Conservation (phyloP, 257 asterid genomes). For the Petunia secreta region DNA sequence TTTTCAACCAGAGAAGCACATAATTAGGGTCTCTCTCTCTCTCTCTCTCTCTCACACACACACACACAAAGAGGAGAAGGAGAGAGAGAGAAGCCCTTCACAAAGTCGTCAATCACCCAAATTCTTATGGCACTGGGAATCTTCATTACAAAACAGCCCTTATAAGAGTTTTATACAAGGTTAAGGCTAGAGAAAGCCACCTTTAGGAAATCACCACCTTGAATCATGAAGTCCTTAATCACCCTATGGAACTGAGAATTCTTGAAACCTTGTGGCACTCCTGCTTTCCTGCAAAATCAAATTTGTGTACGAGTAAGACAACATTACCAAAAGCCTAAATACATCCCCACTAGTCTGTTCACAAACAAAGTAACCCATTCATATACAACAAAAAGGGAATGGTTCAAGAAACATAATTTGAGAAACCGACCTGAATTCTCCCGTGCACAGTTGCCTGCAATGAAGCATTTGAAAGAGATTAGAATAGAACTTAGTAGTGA, state of each 20-base stretch:
- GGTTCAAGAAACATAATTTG: slow-evolving; percentile 1
- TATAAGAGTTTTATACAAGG: neutral
- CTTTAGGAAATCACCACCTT: slow-evolving; percentile 97
- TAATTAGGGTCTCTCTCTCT: neutral
- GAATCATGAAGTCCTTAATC: slow-evolving; percentile 95
- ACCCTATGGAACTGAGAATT: slow-evolving; percentile 94
- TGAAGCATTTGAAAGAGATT: slow-evolving; percentile 23
- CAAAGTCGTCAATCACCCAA: neutral
- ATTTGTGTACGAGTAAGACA: slow-evolving; percentile 31
- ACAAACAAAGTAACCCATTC: neutral
- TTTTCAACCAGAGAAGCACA: neutral
- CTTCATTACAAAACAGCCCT: neutral
- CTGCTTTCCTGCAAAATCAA: slow-evolving; percentile 71
- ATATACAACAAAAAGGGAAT: neutral
- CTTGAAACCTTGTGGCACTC: slow-evolving; percentile 84
- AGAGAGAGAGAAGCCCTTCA: neutral
- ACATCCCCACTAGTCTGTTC: neutral
- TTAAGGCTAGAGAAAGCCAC: slow-evolving; percentile 37
- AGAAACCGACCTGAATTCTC: slow-evolving; percentile 72
- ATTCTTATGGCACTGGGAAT: slow-evolving; percentile 4
- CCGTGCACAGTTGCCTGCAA: slow-evolving; percentile 88
- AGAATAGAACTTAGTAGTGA: slow-evolving; percentile 14
- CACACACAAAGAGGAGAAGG: neutral
- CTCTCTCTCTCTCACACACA: neutral
- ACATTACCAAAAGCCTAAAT: neutral